Percentiles rank a stretch among this genome's conserved stretches.
Evolutionary conservation across 2,329 filamentous ascomycete genomes (phyloP).

Genomic region (Coniochaeta sp.): DNA sequence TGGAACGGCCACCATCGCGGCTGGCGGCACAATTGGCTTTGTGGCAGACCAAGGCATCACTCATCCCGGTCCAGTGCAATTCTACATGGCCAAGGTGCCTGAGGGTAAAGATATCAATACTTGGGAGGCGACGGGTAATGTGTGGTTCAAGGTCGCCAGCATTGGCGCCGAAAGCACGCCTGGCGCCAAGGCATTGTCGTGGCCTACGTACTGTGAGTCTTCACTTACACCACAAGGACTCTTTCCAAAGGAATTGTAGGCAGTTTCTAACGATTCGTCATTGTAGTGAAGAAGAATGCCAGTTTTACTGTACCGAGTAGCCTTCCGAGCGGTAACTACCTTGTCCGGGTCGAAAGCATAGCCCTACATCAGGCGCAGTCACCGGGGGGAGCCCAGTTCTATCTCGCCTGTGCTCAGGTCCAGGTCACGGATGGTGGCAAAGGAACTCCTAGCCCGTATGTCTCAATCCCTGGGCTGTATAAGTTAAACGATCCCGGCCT

Average conservation of each 20-base stretch:
- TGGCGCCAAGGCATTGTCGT: slow-evolving; percentile 1
- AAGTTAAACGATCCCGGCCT: slow-evolving; percentile 6
- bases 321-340: slow-evolving; percentile 5
- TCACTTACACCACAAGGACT: no score
- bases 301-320: neutral
- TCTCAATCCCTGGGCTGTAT: slow-evolving; percentile 7
- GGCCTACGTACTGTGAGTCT: slow-evolving; percentile 8
- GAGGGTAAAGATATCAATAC: slow-evolving; percentile 20
- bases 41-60: slow-evolving; percentile 19
- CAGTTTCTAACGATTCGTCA: neutral
- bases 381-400: slow-evolving; percentile 7
- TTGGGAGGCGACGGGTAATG: slow-evolving; percentile 23
- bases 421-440: slow-evolving; percentile 8
- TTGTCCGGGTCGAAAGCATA: slow-evolving; percentile 10
- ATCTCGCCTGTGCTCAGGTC: slow-evolving; percentile 7
- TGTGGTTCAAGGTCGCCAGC: slow-evolving; percentile 24
- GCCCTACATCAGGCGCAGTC: slow-evolving; percentile 8
- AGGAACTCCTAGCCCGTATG: slow-evolving; percentile 3
- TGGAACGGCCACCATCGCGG: slow-evolving; percentile 16
- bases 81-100: slow-evolving; percentile 24
- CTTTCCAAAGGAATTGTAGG: no score
- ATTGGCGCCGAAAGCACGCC: slow-evolving; percentile 9
- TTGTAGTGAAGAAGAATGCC: neutral
- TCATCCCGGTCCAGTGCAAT: slow-evolving; percentile 22
- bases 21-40: slow-evolving; percentile 20